Percentiles rank a stretch among this genome's conserved stretches.
phyloP scores from a whole-genome alignment of 2,329 filamentous ascomycete genomes.

The Penicillium expansum region DNA sequence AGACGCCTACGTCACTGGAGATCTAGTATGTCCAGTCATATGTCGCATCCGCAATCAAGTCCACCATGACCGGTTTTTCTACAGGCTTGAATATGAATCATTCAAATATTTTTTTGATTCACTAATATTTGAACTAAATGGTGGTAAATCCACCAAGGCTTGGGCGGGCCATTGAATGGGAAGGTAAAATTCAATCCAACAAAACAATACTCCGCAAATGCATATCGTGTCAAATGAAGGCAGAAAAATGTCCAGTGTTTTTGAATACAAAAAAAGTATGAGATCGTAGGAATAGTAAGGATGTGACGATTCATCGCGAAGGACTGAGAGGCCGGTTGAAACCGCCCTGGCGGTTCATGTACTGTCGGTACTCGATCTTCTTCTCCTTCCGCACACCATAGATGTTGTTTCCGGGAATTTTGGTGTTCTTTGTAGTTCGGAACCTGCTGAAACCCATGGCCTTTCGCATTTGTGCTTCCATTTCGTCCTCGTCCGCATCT shows the following conservation, averaged over 20 bases:
- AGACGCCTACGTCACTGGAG: conserved; percentile 31
- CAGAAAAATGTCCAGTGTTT: conserved; percentile 2
- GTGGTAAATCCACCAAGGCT: conserved; percentile 11
- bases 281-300: conserved; percentile 4
- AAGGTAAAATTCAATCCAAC: conserved; percentile 11
- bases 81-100: not conserved
- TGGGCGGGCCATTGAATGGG: conserved; percentile 8
- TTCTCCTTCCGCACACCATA: conserved; percentile 86
- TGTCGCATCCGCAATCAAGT: conserved; percentile 15
- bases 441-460: conserved; percentile 92
- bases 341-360: conserved; percentile 65
- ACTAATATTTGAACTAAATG: conserved; percentile 2
- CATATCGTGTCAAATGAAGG: conserved; percentile 22
- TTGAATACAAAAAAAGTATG: conserved; percentile 8
- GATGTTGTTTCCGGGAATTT: conserved; percentile 81
- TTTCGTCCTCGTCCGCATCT: conserved; percentile 59
- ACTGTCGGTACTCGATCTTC: conserved; percentile 92
- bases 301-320: conserved; percentile 31
- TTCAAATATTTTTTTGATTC: not conserved
- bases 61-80: not conserved
- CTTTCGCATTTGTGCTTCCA: conserved; percentile 70
- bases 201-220: conserved; percentile 33
- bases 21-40: conserved; percentile 24
- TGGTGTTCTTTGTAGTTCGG: conserved; percentile 80
- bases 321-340: conserved; percentile 53